Evolutionary conservation across 1,284 basidiomycete genomes (phyloP), one percentile per base, ranked within the genome.

Genomic region (Trametes sp.): DNA sequence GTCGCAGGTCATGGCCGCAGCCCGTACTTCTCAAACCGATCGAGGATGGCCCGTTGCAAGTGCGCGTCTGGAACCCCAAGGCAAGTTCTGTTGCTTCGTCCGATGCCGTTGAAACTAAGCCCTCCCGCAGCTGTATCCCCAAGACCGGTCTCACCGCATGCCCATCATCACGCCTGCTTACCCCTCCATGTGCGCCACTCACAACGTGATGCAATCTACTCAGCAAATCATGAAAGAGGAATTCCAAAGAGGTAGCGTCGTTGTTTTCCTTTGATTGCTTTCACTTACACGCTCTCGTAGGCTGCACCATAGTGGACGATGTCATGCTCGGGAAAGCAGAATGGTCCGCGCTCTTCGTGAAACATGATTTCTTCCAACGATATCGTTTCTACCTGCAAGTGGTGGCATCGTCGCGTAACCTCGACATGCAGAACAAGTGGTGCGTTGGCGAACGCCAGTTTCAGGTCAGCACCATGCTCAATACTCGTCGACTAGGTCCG

Each of bases 81-180:
- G 94, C 93, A 71, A 28, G 79, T 54, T 16, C 28, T 52, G 23
- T 35, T 16, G 9, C 9, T 24, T 11, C 14, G 23, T 13, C 14
- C 21, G 5, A 2, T 4, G 1, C 7, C 3, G 2, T 5, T 13
- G 1, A 1, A 10, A n/a, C 36, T 53, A 24, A 55, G 38, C 21
- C 44, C 31, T 45, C 21, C 19, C 42, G 0, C 52, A 96, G 93
- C 80, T 98, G 59, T 98, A 99, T 77, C 94, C 96, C 1, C 87
- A 89, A 67, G 98, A 99, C 78, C 87, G 94, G 64, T 86, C 92
- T 36, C 98, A 99, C 79, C 88, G 95, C 63, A 99, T 99, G 98
- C 98, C 98, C 19, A 98, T 99, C 74, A 99, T 99, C 72, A 99
- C 97, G 0, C 97, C 97, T 5, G 96, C 98, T n/a, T 99, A 98